Evolutionary conservation across 352 stramenopile genomes (phyloP).

Genomic region (Phytophthora boehmeriae): DNA sequence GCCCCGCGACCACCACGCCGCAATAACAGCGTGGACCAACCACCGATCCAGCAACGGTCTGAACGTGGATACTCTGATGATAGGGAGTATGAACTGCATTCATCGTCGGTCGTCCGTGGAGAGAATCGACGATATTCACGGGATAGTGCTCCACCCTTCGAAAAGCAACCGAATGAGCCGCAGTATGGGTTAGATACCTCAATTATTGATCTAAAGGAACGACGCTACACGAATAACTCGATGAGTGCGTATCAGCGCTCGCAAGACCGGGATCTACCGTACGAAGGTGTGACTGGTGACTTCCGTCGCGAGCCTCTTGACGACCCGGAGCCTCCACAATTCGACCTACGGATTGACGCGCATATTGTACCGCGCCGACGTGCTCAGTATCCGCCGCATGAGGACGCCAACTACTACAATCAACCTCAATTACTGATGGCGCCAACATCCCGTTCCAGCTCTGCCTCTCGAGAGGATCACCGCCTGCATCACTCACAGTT

Average conservation of each 20-base stretch:
- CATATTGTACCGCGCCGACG: slow-evolving; percentile 25
- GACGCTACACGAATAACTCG: slow-evolving; percentile 30
- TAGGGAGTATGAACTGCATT: slow-evolving; percentile 28
- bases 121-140: slow-evolving; percentile 29
- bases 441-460: slow-evolving; percentile 19
- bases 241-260: slow-evolving; percentile 19
- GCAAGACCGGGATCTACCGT: slow-evolving; percentile 5
- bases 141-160: slow-evolving; percentile 24
- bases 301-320: slow-evolving; percentile 31
- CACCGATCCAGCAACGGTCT: slow-evolving; percentile 11
- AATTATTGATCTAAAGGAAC: slow-evolving; percentile 23
- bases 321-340: slow-evolving; percentile 17
- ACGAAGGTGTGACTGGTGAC: slow-evolving; percentile 31
- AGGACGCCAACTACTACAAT: slow-evolving; percentile 9
- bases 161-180: slow-evolving; percentile 25
- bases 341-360: slow-evolving; percentile 37
- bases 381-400: slow-evolving; percentile 5
- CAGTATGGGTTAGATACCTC: slow-evolving; percentile 18
- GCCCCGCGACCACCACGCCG: slow-evolving; percentile 29
- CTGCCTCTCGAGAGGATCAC: slow-evolving; percentile 18
- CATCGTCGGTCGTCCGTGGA: slow-evolving; percentile 3
- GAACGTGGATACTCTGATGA: slow-evolving; percentile 22
- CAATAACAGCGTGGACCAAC: slow-evolving; percentile 38
- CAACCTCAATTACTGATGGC: slow-evolving; percentile 14
- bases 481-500: slow-evolving; percentile 14